A percentile compares a stretch with the other conserved stretches of the same genome.
Conservation (phyloP, 768 basidiomycete genomes). For the Erythrobasidium yunnanense region DNA sequence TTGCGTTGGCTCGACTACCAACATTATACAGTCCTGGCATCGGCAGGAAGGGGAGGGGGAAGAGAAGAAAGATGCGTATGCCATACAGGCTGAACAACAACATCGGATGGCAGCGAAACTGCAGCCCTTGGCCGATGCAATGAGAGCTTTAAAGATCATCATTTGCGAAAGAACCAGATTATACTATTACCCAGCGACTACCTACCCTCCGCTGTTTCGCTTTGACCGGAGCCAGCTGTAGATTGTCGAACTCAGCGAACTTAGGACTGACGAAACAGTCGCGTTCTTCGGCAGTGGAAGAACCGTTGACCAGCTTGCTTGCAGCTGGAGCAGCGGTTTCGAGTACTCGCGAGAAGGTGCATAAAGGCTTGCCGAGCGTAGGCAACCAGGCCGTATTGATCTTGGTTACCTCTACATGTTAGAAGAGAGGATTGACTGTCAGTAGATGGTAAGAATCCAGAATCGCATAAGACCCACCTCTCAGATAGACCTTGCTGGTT, state of each 20-base stretch:
- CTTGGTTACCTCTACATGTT: conserved; percentile 57
- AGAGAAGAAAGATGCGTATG: too few species aligned
- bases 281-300: conserved; percentile 43
- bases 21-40: too few species aligned
- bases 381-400: conserved; percentile 83
- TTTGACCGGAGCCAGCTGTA: conserved; percentile 65
- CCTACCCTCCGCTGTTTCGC: conserved; percentile 42
- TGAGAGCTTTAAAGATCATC: neutral
- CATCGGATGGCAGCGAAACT: too few species aligned
- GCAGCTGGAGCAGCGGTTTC: conserved; percentile 5
- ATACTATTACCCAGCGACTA: conserved; percentile 41
- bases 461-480: conserved; percentile 49
- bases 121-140: too few species aligned
- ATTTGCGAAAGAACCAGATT: neutral
- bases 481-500: conserved; percentile 64
- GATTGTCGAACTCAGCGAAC: conserved; percentile 65
- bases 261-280: conserved; percentile 64
- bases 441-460: conserved; percentile 18
- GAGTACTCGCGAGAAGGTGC: conserved; percentile 68
- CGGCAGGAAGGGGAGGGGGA: too few species aligned
- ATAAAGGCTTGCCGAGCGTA: conserved; percentile 64
- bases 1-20: too few species aligned
- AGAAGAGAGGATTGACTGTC: neutral
- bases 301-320: conserved; percentile 41
- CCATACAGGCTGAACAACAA: too few species aligned